Conservation (phyloP, 768 basidiomycete species). For the Pleurotus tuoliensis region DNA sequence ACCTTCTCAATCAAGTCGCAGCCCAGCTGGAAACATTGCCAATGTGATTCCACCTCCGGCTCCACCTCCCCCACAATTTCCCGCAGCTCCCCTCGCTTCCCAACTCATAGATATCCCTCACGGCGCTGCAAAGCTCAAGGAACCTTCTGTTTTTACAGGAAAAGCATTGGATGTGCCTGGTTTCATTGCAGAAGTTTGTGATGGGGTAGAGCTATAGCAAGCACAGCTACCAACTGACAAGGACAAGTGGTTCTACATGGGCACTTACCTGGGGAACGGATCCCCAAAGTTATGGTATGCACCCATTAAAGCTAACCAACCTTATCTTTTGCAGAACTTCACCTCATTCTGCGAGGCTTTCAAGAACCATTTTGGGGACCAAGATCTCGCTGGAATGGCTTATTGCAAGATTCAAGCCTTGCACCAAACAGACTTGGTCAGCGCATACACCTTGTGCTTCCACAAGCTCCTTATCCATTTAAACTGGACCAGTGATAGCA, state of each 20-base stretch:
- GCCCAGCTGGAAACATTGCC: too few relatives aligned
- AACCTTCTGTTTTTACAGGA: conserved; percentile 11
- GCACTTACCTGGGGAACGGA: conserved; percentile 25
- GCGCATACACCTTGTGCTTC: conserved; percentile 24
- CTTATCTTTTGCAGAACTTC: conserved; percentile 22
- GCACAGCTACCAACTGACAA: conserved; percentile 18
- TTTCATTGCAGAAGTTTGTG: conserved; percentile 19
- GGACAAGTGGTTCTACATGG: conserved; percentile 23
- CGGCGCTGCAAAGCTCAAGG: not conserved
- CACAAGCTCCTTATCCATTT: conserved; percentile 21
- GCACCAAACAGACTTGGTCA: conserved; percentile 23
- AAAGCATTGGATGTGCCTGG: conserved; percentile 13
- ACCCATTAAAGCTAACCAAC: conserved; percentile 14
- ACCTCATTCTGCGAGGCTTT: conserved; percentile 21
- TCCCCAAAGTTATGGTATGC: conserved; percentile 28
- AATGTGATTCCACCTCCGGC: not conserved
- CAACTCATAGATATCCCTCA: not conserved
- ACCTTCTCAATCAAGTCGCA: too few relatives aligned
- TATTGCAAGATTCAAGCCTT: conserved; percentile 23
- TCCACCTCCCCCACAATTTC: not conserved
- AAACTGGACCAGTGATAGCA: conserved; percentile 25
- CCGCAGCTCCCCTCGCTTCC: not conserved
- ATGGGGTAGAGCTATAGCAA: conserved; percentile 20
- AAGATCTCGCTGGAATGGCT: conserved; percentile 21
- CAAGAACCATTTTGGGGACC: conserved; percentile 22